Conservation (phyloP, 495 filamentous ascomycete genomes). For the Talaromyces thailandensis region DNA sequence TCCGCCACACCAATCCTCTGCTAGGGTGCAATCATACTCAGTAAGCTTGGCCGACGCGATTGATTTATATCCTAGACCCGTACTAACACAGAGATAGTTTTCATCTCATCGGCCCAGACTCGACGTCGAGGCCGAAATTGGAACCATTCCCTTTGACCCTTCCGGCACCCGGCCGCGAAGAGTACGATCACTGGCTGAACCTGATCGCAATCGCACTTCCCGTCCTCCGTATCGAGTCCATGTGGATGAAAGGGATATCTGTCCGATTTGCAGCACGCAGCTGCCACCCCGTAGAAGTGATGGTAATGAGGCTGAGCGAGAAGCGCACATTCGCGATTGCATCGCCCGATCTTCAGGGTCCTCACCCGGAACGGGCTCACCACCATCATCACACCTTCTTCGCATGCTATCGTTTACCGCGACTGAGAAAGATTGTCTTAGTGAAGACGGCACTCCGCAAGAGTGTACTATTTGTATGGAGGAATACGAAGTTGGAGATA, state of each 20-base stretch:
- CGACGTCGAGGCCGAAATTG: background rate
- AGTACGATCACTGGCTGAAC: background rate
- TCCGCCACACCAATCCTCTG: background rate
- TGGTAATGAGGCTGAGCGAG: slow-evolving; percentile 53
- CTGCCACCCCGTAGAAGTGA: slow-evolving; percentile 59
- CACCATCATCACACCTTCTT: slow-evolving; percentile 14
- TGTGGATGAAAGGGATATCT: slow-evolving; percentile 77
- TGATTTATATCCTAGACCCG: background rate
- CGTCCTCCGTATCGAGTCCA: slow-evolving; percentile 20
- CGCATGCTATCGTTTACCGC: slow-evolving; percentile 67
- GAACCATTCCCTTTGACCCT: background rate
- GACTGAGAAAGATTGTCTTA: slow-evolving; percentile 86
- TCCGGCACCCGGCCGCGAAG: background rate
- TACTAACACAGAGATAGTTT: background rate
- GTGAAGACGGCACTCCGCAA: slow-evolving; percentile 44
- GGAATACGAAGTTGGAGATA: slow-evolving; percentile 79
- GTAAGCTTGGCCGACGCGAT: background rate
- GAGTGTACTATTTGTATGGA: slow-evolving; percentile 97
- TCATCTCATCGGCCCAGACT: background rate
- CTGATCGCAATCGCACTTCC: slow-evolving; percentile 13
- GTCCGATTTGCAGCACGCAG: slow-evolving; percentile 73
- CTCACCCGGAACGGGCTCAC: slow-evolving; percentile 12
- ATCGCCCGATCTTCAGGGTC: slow-evolving; percentile 41
- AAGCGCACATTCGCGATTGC: slow-evolving; percentile 69
- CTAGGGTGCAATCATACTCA: background rate